Percentiles rank a stretch among this genome's conserved stretches.
phyloP scores from a whole-genome alignment of 202 grass and related monocot genomes.

The Schoenoplectus triqueter region DNA sequence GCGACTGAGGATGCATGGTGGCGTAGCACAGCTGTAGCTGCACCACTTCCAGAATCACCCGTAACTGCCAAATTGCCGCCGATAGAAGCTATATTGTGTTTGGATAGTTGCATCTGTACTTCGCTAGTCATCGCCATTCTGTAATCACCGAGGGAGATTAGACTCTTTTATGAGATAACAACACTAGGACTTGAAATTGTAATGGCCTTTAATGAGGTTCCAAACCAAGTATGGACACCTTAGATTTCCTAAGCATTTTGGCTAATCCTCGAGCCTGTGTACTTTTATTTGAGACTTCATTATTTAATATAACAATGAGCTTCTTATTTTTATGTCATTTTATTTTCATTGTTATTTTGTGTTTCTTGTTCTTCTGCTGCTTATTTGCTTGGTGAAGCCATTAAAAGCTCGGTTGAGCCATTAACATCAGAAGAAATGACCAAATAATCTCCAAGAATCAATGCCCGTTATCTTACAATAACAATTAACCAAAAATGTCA shows the following conservation, averaged over 20 bases:
- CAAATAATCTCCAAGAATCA: not conserved
- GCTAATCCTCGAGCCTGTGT: not conserved
- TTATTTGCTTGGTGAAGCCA: not conserved
- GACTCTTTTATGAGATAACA: not conserved
- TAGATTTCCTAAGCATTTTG: conserved; percentile 12
- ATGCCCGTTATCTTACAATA: not conserved
- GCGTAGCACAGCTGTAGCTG: conserved; percentile 64
- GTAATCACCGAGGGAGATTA: conserved; percentile 36
- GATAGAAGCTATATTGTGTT: conserved; percentile 60
- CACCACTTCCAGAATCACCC: conserved; percentile 66
- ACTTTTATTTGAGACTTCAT: conserved; percentile 9
- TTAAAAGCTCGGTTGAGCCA: not conserved
- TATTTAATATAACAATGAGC: not conserved
- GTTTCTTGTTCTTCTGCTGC: not conserved
- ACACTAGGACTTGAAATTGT: not conserved
- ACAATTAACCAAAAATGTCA: not conserved
- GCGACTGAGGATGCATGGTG: conserved; percentile 70
- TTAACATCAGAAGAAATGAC: not conserved
- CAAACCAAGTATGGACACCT: not conserved
- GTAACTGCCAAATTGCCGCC: conserved; percentile 81
- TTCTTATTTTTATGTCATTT: not conserved
- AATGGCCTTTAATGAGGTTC: not conserved
- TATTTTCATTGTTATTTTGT: not conserved
- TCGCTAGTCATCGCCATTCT: conserved; percentile 94
- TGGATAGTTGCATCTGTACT: conserved; percentile 82